Evolutionary conservation across 257 asterid genomes (phyloP), one percentile per base, ranked within the genome.

Genomic region (Solanum phureja): DNA sequence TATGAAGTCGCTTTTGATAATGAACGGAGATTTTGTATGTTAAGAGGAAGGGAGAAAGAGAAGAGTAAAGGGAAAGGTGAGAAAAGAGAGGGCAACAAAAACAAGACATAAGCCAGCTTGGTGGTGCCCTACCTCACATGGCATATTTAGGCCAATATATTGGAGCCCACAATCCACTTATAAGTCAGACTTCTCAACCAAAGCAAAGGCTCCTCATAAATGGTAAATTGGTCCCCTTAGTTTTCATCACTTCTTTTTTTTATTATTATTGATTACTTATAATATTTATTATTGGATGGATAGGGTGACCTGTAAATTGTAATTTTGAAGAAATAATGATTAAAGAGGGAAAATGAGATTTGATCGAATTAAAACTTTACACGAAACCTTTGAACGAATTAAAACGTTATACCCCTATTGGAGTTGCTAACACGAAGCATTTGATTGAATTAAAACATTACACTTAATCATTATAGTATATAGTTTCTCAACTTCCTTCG

Each of bases 51-150:
- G n/a, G 21, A 84, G 86, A 73, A 44, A 86, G 64, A 85, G 88
- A 42, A 89, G 90, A 91, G 91, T 87, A 83, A 56, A 33, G 29
- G 81, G 84, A 29, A 27, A 29, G 37, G 9, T 6, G 21, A 18
- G 89, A 79, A 38, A 42, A 71, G 29, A 72, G 83, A 87, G 90
- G 14, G 90, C 92, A 92, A 90, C 91, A 33, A 76, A 86, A 87
- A 77, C 88, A 66, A 89, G 93, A 89, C 93, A 89, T 8, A 87
- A 87, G 94, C 95, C 94, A 91, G 94, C 95, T 87, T 91, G 95
- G 95, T 93, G 93, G 95, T 91, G 93, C 93, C 98, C 95, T 91
- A 95, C 94, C 91, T 92, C 96, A 94, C 98, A 94, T 94, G 97
- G 88, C 83, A 84, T 35, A 89, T 81, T 82, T 76, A 77, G 56